Base-by-base conservation (phyloP, 2,329 filamentous ascomycete species). In the Colletotrichum endophyticum region DNA sequence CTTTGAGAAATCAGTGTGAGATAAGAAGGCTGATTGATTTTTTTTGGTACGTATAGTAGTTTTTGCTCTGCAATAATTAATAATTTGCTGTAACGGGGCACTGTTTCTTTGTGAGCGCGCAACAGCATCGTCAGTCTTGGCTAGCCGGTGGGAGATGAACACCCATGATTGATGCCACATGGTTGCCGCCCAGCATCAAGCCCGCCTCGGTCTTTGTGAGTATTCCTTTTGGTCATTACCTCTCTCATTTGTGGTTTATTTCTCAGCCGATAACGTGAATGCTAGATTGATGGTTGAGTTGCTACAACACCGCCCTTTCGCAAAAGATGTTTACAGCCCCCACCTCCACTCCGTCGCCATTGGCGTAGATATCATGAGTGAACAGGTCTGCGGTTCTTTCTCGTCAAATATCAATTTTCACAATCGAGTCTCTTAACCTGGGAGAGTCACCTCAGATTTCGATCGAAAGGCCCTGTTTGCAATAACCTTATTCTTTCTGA, bases 21-120 rank as follows among this genome's bases (percentile, higher is more conserved):
- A 19, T 19, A 19, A 19, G 13, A 12, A 28, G n/a, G 12, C 44
- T 22, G 44, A 53, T 53, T 13, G 13, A 22, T 22, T 53, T 22
- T 53, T 22, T 49, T 13, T 1, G 4, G 44, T 53, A 25, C n/a
- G 44, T n/a, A n/a, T n/a, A n/a, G n/a, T 22, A 13, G 44, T 13
- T 22, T 11, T n/a, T 49, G 19, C 39, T n/a, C 19, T 49, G 8
- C 6, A 4, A n/a, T n/a, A 2, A 49, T n/a, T n/a, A 4, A n/a
- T n/a, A 2, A 49, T n/a, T n/a, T n/a, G 1, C 3, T 6, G 39
- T 0, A n/a, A n/a, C 0, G 39, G 19, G 19, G 19, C 39, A n/a
- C 39, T n/a, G 2, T n/a, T 22, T 0, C 44, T 49, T 22, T 13
- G 44, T 7, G 16, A 49, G n/a, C n/a, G 44, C 11, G n/a, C n/a